phyloP scores from a whole-genome alignment of 805 yeast genomes.

The Pichia nakasei region DNA sequence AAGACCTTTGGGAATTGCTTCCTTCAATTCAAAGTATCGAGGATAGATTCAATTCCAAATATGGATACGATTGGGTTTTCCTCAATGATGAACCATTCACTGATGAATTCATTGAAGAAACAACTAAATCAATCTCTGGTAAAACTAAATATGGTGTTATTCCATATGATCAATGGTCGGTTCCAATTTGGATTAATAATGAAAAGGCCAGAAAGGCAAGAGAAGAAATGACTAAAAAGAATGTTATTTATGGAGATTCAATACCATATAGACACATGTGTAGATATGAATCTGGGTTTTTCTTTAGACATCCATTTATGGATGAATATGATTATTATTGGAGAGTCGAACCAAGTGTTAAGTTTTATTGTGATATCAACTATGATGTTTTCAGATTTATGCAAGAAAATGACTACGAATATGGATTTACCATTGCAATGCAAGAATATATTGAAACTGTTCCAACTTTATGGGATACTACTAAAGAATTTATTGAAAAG shows the following conservation, averaged over 20 bases:
- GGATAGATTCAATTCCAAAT: conserved; percentile 77
- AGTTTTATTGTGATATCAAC: conserved; percentile 70
- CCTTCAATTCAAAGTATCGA: conserved; percentile 68
- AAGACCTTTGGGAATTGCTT: conserved; percentile 50
- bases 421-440: conserved; percentile 70
- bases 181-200: conserved; percentile 74
- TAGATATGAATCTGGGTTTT: conserved; percentile 81
- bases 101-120: conserved; percentile 64
- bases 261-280: conserved; percentile 81
- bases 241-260: conserved; percentile 55
- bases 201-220: conserved; percentile 50
- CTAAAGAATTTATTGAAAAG: conserved; percentile 47
- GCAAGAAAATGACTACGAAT: conserved; percentile 63
- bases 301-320: conserved; percentile 65
- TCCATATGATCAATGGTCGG: conserved; percentile 77
- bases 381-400: conserved; percentile 73
- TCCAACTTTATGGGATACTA: conserved; percentile 68
- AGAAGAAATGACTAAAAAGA: conserved; percentile 37
- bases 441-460: conserved; percentile 66
- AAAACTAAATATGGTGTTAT: conserved; percentile 66
- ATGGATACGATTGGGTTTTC: conserved; percentile 89
- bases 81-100: conserved; percentile 77
- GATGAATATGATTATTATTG: conserved; percentile 82
- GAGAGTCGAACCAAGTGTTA: conserved; percentile 86
- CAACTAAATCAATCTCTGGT: conserved; percentile 65